phyloP scores from a whole-genome alignment of 768 basidiomycete genomes.

The Amanita molliuscula region DNA sequence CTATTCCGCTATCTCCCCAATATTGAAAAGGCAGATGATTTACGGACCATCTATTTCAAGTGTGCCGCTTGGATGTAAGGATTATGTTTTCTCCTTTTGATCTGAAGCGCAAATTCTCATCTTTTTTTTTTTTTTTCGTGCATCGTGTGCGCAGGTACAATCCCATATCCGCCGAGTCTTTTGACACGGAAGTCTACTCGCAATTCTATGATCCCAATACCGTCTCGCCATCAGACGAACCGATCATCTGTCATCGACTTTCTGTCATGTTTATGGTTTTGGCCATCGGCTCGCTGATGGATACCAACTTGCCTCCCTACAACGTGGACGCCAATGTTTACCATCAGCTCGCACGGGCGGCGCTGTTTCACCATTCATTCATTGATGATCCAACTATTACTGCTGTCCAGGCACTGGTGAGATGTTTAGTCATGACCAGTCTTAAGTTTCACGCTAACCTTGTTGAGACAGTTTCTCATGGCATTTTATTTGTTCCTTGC shows the following conservation, averaged over 20 bases:
- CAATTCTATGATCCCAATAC: conserved; percentile 43
- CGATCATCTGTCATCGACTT: conserved; percentile 47
- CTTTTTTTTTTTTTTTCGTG: background rate
- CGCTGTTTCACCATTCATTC: conserved; percentile 52
- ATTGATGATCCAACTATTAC: conserved; percentile 61
- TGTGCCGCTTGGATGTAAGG: conserved; percentile 67
- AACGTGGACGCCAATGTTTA: conserved; percentile 63
- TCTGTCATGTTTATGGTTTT: conserved; percentile 58
- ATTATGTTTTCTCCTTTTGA: too few relatives aligned
- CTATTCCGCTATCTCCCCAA: conserved; percentile 66
- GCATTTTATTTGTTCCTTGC: conserved; percentile 59
- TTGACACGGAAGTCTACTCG: conserved; percentile 48
- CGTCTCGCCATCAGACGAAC: conserved; percentile 36
- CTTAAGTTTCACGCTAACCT: conserved; percentile 3
- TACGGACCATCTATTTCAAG: conserved; percentile 50
- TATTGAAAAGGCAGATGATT: conserved; percentile 44
- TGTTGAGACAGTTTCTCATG: conserved; percentile 46
- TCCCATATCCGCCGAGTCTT: conserved; percentile 49
- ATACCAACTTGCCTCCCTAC: conserved; percentile 44
- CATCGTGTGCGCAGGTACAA: conserved; percentile 40
- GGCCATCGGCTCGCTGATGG: conserved; percentile 56
- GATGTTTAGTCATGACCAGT: conserved; percentile 13
- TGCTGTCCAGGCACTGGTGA: conserved; percentile 57
- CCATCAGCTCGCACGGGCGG: conserved; percentile 54
- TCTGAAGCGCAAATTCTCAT: background rate